Evolutionary conservation across 129 eudicot species (phyloP).

Genomic region (Logfia minima): DNA sequence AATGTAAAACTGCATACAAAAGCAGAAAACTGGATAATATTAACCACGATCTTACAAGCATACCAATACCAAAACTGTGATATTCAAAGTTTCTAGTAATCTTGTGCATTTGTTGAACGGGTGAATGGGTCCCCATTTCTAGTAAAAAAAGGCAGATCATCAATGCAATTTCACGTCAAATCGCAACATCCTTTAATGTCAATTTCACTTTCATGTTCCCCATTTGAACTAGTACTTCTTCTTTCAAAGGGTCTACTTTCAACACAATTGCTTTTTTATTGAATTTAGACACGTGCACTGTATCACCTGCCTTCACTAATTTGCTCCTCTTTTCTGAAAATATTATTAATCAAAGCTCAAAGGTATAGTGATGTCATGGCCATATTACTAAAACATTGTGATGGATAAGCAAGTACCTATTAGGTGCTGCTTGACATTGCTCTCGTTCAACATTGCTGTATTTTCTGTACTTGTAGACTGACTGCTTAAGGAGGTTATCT

Average conservation of each 20-base stretch:
- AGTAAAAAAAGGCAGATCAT: too few relatives aligned
- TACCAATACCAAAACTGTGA: too few relatives aligned
- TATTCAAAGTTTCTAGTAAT: too few relatives aligned
- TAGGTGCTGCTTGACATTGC: constrained; percentile 27
- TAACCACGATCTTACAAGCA: too few relatives aligned
- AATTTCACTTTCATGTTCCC: constrained; percentile 74
- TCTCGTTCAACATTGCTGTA: constrained; percentile 7
- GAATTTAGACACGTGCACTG: constrained; percentile 67
- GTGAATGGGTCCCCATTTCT: too few relatives aligned
- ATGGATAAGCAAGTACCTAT: constrained; percentile 36
- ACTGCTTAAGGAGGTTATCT: constrained; percentile 14
- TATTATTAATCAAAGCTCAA: not conserved
- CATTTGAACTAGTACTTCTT: constrained; percentile 68
- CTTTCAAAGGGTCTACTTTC: constrained; percentile 65
- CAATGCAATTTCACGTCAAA: constrained; percentile 32
- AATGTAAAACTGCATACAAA: too few relatives aligned
- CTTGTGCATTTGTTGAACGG: too few relatives aligned
- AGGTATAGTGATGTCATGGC: not conserved
- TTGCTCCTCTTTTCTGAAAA: constrained; percentile 42
- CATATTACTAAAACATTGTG: constrained; percentile 9
- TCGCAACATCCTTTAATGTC: constrained; percentile 49
- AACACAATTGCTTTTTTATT: constrained; percentile 62
- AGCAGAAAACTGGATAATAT: too few relatives aligned
- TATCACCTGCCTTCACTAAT: constrained; percentile 71
- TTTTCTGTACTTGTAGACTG: constrained; percentile 30